phyloP scores from a whole-genome alignment of 2,329 filamentous ascomycete species.

The Ophiostoma quercus region DNA sequence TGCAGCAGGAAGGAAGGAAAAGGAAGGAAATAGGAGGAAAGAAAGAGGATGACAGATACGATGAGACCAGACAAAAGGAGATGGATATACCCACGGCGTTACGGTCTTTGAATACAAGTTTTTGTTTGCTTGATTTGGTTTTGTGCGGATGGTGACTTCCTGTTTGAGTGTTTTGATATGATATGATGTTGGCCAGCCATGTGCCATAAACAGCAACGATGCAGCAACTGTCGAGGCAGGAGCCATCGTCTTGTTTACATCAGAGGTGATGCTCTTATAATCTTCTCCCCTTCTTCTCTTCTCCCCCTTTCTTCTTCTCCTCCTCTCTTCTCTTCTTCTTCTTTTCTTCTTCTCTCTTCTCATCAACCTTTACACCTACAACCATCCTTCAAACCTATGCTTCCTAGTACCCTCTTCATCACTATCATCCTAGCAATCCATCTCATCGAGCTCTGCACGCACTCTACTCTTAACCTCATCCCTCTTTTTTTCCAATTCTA shows the following conservation, averaged over 20 bases:
- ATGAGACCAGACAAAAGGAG: background rate
- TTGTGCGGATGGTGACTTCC: background rate
- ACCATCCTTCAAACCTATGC: no score
- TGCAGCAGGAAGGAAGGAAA: background rate
- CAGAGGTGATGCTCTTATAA: no score
- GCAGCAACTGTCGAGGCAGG: background rate
- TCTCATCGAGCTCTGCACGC: no score
- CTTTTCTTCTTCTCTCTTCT: background rate
- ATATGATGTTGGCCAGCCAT: background rate
- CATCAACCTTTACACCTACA: no score
- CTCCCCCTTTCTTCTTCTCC: no score
- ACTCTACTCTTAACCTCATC: no score
- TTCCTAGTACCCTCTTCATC: no score
- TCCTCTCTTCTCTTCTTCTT: no score
- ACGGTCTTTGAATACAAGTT: background rate
- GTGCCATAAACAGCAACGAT: background rate
- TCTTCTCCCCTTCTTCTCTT: no score
- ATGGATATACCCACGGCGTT: constrained; percentile 11
- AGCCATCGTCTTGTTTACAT: background rate
- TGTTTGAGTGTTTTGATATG: background rate
- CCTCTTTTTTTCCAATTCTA: no score
- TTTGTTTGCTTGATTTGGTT: background rate
- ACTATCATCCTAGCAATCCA: no score
- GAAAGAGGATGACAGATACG: background rate
- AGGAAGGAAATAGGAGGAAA: background rate